Evolutionary conservation across 192 early-diverging fungal genomes (phyloP), one percentile per base, ranked within the genome.

Genomic region (Coemansia sp.): DNA sequence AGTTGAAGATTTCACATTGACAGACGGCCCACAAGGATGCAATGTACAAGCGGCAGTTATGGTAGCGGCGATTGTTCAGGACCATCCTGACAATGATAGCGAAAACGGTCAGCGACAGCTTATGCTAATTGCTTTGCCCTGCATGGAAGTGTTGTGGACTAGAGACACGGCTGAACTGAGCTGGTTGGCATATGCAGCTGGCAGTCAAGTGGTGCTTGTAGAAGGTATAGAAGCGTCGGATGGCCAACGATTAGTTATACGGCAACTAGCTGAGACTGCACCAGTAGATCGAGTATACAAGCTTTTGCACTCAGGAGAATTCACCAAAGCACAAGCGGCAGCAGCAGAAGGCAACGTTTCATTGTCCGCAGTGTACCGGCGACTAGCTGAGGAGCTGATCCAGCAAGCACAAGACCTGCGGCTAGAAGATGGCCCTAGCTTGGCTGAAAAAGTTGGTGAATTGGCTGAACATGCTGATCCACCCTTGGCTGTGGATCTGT

Each of bases 231-330:
- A 21, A 14, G 41, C 33, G 9, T 44, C 40, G n/a, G 58, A 50
- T 15, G 23, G 23, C 11, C 70, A 59, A 36, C 52, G 47, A 2
- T 39, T 78, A 16, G 48, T 40, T 47, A n/a, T 72, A 50, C 75
- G 75, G 6, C 41, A 51, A 37, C 55, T 78, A 6, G 38, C 38
- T 14, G 64, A 67, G 15, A 60, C 75, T 6, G 56, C 64, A 14
- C 69, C 75, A 2, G 20, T 68, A 44, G 69, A 78, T 11, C 68
- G 75, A 20, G 47, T 78, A 36, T 41, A 52, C 15, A 68, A 80
- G 30, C 57, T 76, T 16, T 59, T 80, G 12, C 64, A 56, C 6
- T 42, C 42, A 2, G 55, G 51, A 5, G 57, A 64, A 46, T 71
- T 55, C 20, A 30, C 55, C 2, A 72, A 67, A 39, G 78, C 78